Base-by-base conservation (phyloP, 164 flowering plant genomes). In the Tetrastigma voinierianum region DNA sequence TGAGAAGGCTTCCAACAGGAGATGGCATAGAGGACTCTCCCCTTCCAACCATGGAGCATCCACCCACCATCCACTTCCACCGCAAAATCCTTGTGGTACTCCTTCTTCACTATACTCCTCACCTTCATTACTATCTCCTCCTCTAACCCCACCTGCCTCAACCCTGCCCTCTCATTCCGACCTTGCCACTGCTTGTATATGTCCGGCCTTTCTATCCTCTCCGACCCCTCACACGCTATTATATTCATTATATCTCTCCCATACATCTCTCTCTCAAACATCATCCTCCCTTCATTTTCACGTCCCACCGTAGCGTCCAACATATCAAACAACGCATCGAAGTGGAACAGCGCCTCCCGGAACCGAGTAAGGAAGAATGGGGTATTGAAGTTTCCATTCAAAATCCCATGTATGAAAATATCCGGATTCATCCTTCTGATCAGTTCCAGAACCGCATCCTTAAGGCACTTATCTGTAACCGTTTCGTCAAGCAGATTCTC, bases 11-110 rank as follows among this genome's bases (percentile, higher is more conserved):
- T 73, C 78, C 78, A 77, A 61, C 78, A 74, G 10, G 73, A 64
- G 44, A 59, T 59, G 57, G 75, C 78, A 61, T 62, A 68, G 9
- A 74, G 12, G 43, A 74, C 69, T 24, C 81, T 53, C 20, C 81
- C 81, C 59, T 74, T 77, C 81, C 81, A 77, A 18, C 78, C 78
- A 23, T 64, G 75, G 54, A 77, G 70, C 75, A 77, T 46, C 78
- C 81, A 77, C 62, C 61, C 4, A 25, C 18, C 16, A 21, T 74
- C 78, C 62, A 74, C 65, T 46, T 77, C 78, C 10, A 77, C 13
- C 40, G 62, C 69, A 57, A 77, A 77, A 60, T 77, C 81, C 51
- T 66, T 74, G 73, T 77, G 81, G 71, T 74, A 77, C 19, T 46
- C 60, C 13, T 21, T 43, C 57, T 64, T 65, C 54, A 77, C 12